phyloP scores from a whole-genome alignment of 75 land plant genomes.

The Selaginella moellendorffii region DNA sequence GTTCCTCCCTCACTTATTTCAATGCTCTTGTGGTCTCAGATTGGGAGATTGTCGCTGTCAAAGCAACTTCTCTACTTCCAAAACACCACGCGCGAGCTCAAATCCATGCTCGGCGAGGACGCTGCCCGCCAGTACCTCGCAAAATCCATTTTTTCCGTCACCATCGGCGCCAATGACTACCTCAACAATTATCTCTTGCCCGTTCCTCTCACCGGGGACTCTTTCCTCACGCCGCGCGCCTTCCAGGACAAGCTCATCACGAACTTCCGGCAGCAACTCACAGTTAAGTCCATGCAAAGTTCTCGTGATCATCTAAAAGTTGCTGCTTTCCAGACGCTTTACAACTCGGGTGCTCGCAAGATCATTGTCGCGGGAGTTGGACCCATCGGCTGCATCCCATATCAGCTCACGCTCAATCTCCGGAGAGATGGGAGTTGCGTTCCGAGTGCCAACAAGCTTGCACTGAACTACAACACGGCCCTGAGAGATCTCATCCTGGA shows the following conservation, averaged over 20 bases:
- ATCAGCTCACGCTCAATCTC: conserved; percentile 38
- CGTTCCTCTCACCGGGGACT: conserved; percentile 29
- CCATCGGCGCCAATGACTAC: conserved; percentile 78
- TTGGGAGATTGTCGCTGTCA: conserved; percentile 49
- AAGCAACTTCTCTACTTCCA: conserved; percentile 55
- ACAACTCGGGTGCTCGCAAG: conserved; percentile 58
- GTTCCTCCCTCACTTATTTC: background rate
- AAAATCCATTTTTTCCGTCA: conserved; percentile 56
- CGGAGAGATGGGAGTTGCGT: conserved; percentile 8
- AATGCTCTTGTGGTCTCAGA: conserved; percentile 17
- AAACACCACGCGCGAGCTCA: conserved; percentile 44
- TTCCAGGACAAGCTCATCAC: conserved; percentile 45
- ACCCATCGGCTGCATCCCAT: conserved; percentile 87
- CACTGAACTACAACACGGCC: conserved; percentile 31
- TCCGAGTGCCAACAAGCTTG: conserved; percentile 36
- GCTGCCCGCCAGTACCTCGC: conserved; percentile 37
- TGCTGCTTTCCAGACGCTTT: conserved; percentile 39
- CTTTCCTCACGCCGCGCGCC: conserved; percentile 24
- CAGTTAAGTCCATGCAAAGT: conserved; percentile 14
- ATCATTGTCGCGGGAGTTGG: conserved; percentile 56
- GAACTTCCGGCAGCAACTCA: conserved; percentile 42
- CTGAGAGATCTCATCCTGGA: conserved; percentile 38
- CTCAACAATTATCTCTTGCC: conserved; percentile 81
- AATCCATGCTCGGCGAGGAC: conserved; percentile 38
- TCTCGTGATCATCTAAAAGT: background rate